Percentiles rank a stretch among this genome's conserved stretches.
Conservation (phyloP, 2,329 filamentous ascomycete species). For the Sordariomycetes sp. region DNA sequence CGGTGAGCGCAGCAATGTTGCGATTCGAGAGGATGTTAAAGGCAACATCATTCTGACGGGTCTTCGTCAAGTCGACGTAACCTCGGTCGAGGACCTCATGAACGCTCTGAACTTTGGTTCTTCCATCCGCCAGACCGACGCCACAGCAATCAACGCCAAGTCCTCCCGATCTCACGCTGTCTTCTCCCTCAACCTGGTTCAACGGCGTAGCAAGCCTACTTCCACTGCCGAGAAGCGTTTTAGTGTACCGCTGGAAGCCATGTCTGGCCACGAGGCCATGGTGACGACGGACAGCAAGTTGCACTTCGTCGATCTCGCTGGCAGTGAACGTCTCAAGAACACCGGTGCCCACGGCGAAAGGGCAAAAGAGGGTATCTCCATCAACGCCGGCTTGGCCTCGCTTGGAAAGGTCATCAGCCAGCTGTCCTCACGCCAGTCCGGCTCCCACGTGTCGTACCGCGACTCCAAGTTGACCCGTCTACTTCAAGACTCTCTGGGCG, state of each 20-base stretch:
- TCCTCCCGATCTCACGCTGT: conserved; percentile 97
- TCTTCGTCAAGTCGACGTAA: conserved; percentile 77
- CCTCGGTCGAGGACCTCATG: conserved; percentile 85
- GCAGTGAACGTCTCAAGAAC: conserved; percentile 94
- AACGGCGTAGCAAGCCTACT: conserved; percentile 62
- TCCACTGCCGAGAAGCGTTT: conserved; percentile 69
- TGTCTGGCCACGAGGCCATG: conserved; percentile 55
- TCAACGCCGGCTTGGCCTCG: conserved; percentile 91
- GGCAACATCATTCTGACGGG: conserved; percentile 92
- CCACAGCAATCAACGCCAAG: conserved; percentile 94
- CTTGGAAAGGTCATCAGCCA: conserved; percentile 98
- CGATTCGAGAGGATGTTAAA: conserved; percentile 88
- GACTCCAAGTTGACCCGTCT: conserved; percentile 95
- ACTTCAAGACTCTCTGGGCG: conserved; percentile 90
- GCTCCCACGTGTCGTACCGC: conserved; percentile 91
- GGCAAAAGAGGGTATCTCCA: conserved; percentile 93
- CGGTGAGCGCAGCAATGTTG: conserved; percentile 69
- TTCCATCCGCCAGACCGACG: conserved; percentile 88
- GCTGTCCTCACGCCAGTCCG: conserved; percentile 78
- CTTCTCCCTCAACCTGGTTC: conserved; percentile 88
- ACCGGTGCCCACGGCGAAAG: conserved; percentile 91
- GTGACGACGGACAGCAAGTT: conserved; percentile 96
- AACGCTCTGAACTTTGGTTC: conserved; percentile 87
- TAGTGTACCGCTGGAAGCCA: conserved; percentile 75
- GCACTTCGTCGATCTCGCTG: conserved; percentile 95